A percentile compares a stretch with the other conserved stretches of the same genome.
These are phyloP conservation scores for Leccinum cinnamomeum DNA, from an alignment of 1,284 basidiomycete genomes.

Conservation along the genomic window DNA sequence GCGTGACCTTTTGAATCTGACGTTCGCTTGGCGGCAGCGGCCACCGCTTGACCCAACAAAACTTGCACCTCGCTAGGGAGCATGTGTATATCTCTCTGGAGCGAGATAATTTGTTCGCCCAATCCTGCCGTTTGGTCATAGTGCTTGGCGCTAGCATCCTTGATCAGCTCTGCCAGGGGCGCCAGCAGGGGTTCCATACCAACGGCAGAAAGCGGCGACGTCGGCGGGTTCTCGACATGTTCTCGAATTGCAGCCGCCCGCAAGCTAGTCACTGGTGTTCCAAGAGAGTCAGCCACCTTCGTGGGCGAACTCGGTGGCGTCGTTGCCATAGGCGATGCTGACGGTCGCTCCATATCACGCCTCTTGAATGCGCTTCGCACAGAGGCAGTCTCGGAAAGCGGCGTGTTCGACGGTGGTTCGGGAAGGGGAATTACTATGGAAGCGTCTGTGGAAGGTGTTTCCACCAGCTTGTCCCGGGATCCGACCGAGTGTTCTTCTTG, in stretches of 20 bases:
- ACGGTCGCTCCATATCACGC: conserved; percentile 1
- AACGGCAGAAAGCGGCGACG: conserved; percentile 6
- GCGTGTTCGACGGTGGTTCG: conserved; percentile 9
- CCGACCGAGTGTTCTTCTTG: conserved; percentile 7
- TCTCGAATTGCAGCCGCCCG: conserved; percentile 23
- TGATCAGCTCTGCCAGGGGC: conserved; percentile 38
- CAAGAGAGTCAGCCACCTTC: conserved; percentile 2
- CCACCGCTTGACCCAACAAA: conserved; percentile 18
- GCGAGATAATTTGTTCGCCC: conserved; percentile 36
- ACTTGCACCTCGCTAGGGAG: conserved; percentile 28
- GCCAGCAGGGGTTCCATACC: conserved; percentile 21
- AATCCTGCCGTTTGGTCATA: conserved; percentile 38
- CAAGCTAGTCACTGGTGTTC: conserved; percentile 9
- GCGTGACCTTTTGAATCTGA: neutral
- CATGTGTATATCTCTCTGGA: conserved; percentile 39
- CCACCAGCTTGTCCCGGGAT: conserved; percentile 1
- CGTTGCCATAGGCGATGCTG: neutral
- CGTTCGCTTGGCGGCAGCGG: conserved; percentile 2
- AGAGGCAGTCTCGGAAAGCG: conserved; percentile 16
- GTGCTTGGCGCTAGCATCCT: conserved; percentile 39
- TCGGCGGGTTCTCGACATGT: conserved; percentile 21
- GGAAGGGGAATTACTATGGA: conserved; percentile 32
- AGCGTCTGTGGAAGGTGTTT: conserved; percentile 27
- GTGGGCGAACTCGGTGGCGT: conserved; percentile 14
- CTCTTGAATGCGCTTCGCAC: conserved; percentile 27